A percentile compares a stretch with the other conserved stretches of the same genome.
phyloP scores from a whole-genome alignment of 2,329 filamentous ascomycete species.

The Thelonectria rubi region DNA sequence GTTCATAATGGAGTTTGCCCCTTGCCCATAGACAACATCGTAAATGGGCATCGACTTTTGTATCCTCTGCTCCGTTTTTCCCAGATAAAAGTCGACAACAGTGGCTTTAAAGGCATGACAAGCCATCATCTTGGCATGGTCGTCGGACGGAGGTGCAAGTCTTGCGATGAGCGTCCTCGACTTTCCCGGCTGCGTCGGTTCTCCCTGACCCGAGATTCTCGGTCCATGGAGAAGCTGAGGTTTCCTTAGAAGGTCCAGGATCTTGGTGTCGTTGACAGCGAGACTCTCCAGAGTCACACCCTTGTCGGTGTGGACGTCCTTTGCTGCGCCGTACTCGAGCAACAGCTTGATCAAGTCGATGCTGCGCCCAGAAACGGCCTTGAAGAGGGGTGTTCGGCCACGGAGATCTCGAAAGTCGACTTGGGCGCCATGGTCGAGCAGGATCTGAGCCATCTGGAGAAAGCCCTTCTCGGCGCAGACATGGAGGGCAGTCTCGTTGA shows the following conservation, averaged over 20 bases:
- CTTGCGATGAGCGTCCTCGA: slow-evolving; percentile 8
- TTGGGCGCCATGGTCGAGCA: slow-evolving; percentile 9
- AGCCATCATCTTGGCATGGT: slow-evolving; percentile 18
- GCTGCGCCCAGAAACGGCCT: background rate
- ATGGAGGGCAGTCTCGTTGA: slow-evolving; percentile 9
- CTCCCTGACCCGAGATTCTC: background rate
- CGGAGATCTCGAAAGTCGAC: slow-evolving; percentile 7
- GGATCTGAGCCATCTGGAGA: slow-evolving; percentile 3
- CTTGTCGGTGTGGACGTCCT: background rate
- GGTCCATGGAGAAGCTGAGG: slow-evolving; percentile 6
- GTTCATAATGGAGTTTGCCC: slow-evolving; percentile 11
- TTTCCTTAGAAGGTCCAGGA: background rate
- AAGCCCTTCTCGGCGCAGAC: slow-evolving; percentile 3
- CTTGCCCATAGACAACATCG: slow-evolving; percentile 15
- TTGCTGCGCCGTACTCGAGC: slow-evolving; percentile 8
- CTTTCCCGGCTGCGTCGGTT: background rate
- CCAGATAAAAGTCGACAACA: slow-evolving; percentile 17
- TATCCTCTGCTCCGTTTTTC: slow-evolving; percentile 13
- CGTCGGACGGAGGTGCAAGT: slow-evolving; percentile 12
- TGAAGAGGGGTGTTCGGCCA: slow-evolving; percentile 13
- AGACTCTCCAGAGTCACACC: background rate
- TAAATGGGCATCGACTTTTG: slow-evolving; percentile 14
- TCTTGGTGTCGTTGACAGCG: background rate
- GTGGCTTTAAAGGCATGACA: slow-evolving; percentile 21
- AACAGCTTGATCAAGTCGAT: slow-evolving; percentile 8